Percentiles rank a stretch among this genome's conserved stretches.
Evolutionary conservation across 2,329 filamentous ascomycete species (phyloP).

Genomic region (Cladosporium sp.): DNA sequence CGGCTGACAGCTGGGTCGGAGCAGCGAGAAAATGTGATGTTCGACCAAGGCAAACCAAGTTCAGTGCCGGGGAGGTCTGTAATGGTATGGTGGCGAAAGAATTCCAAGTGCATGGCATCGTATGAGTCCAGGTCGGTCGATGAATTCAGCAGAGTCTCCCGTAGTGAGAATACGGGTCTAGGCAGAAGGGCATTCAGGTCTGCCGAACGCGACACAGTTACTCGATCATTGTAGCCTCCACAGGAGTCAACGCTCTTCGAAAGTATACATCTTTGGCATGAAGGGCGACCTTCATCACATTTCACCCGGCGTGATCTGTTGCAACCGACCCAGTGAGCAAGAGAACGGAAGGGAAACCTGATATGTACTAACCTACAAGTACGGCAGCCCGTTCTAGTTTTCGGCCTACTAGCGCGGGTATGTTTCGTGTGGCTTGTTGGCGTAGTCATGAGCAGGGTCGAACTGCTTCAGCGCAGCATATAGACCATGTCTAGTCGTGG

Average conservation of each 20-base stretch:
- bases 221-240: too few relatives aligned
- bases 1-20: not conserved
- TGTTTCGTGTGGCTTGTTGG: not conserved
- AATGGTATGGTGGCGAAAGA: constrained; percentile 8
- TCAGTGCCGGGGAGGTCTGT: constrained; percentile 4
- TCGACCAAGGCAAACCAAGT: not conserved
- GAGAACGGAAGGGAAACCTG: too few relatives aligned
- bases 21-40: not conserved
- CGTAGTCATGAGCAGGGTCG: too few relatives aligned
- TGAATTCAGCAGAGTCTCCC: too few relatives aligned
- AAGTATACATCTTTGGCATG: constrained; percentile 7
- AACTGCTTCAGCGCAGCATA: too few relatives aligned
- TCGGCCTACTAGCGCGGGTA: constrained; percentile 1
- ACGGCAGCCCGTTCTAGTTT: constrained; percentile 3
- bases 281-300: constrained; percentile 14
- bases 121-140: not conserved
- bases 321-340: too few relatives aligned
- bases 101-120: constrained; percentile 3
- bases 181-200: not conserved
- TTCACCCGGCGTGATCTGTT: constrained; percentile 13
- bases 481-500: too few relatives aligned
- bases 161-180: too few relatives aligned
- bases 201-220: too few relatives aligned
- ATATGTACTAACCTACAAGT: constrained; percentile 7
- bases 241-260: constrained; percentile 4